Percentiles rank a stretch among this genome's conserved stretches.
Evolutionary conservation across 1,284 basidiomycete species (phyloP).

Genomic region (Austroboletus sp.): DNA sequence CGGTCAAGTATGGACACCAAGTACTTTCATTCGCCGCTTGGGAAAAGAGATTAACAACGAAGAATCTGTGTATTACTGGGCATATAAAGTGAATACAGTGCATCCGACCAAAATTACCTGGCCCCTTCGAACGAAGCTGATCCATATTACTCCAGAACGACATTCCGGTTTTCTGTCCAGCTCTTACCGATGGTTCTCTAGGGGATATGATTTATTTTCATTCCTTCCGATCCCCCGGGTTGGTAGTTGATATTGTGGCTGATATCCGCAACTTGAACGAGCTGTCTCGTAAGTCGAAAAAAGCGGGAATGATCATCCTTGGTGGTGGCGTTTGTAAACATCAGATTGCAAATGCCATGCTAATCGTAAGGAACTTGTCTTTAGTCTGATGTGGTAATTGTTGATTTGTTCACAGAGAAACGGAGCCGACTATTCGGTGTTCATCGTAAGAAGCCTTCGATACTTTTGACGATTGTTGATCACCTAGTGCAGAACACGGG

Average conservation of each 20-base stretch:
- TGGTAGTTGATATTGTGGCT: slow-evolving; percentile 88
- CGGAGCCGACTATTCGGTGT: slow-evolving; percentile 96
- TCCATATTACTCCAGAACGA: slow-evolving; percentile 63
- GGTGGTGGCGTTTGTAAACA: slow-evolving; percentile 99
- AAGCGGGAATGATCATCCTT: slow-evolving; percentile 97
- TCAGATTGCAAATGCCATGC: slow-evolving; percentile 98
- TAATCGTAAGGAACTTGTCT: slow-evolving; percentile 63
- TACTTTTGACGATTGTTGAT: slow-evolving; percentile 4
- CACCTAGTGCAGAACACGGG: slow-evolving; percentile 73
- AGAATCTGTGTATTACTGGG: slow-evolving; percentile 98
- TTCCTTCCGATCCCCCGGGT: slow-evolving; percentile 84
- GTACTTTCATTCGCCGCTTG: slow-evolving; percentile 82
- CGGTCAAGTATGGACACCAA: slow-evolving; percentile 88
- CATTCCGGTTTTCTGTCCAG: slow-evolving; percentile 98
- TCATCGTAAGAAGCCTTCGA: slow-evolving; percentile 58
- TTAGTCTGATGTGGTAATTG: neutral
- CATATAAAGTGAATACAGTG: slow-evolving; percentile 76
- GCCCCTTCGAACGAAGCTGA: slow-evolving; percentile 23
- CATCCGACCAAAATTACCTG: slow-evolving; percentile 14
- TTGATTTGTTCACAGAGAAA: slow-evolving; percentile 61
- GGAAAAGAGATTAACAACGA: slow-evolving; percentile 97
- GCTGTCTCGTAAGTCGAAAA: slow-evolving; percentile 77
- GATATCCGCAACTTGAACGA: slow-evolving; percentile 94
- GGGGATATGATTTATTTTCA: slow-evolving; percentile 99
- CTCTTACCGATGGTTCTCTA: slow-evolving; percentile 93